phyloP scores from a whole-genome alignment of 2,329 filamentous ascomycete genomes.

The Didymella exigua region DNA sequence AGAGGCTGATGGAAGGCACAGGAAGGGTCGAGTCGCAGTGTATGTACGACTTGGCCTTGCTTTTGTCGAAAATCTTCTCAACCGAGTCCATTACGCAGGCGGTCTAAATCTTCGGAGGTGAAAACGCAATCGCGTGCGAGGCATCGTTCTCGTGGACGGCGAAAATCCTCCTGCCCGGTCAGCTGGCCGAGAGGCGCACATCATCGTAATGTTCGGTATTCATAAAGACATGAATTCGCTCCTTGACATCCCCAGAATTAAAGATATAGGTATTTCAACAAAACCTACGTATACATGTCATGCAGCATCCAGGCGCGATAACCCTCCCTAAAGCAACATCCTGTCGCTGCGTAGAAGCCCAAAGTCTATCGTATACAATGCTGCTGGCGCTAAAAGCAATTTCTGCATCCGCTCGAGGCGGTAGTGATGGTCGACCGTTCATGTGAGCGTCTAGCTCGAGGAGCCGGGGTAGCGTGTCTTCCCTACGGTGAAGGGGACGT shows the following conservation, averaged over 20 bases:
- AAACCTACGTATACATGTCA: slow-evolving; percentile 28
- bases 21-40: no score
- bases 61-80: no score
- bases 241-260: slow-evolving; percentile 7
- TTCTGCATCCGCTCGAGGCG: slow-evolving; percentile 9
- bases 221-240: neutral
- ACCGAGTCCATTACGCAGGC: no score
- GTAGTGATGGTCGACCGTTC: slow-evolving; percentile 6
- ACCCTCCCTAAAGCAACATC: slow-evolving; percentile 18
- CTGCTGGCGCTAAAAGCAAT: slow-evolving; percentile 24
- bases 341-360: slow-evolving; percentile 22
- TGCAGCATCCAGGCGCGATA: slow-evolving; percentile 24
- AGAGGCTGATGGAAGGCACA: no score
- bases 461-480: slow-evolving; percentile 60
- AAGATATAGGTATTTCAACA: slow-evolving; percentile 6
- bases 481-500: slow-evolving; percentile 90
- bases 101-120: no score
- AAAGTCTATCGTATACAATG: slow-evolving; percentile 31
- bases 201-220: neutral
- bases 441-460: slow-evolving; percentile 28
- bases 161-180: no score
- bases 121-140: no score
- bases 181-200: neutral
- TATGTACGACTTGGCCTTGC: no score
- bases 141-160: no score